Conservation (phyloP, 1,284 basidiomycete genomes). For the Rhodotorula sp. region DNA sequence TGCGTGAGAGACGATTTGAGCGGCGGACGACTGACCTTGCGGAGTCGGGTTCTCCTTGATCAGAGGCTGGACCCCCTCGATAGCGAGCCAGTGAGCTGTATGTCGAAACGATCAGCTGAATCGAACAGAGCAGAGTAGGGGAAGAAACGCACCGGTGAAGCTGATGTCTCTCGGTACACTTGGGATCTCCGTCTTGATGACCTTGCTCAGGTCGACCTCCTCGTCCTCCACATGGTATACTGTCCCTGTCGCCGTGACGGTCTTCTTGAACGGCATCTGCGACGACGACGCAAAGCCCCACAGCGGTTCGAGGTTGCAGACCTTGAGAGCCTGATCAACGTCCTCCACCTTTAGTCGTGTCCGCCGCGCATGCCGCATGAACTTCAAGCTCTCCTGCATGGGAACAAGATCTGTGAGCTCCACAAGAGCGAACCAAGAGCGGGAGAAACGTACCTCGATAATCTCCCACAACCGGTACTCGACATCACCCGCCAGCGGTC, state of each 20-base stretch:
- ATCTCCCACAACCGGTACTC: slow-evolving; percentile 95
- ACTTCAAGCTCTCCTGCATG: slow-evolving; percentile 83
- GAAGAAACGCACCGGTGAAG: slow-evolving; percentile 57
- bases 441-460: slow-evolving; percentile 62
- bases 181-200: slow-evolving; percentile 77
- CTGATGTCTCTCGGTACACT: slow-evolving; percentile 69
- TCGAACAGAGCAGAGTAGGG: no score
- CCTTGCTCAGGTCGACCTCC: slow-evolving; percentile 92
- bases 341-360: slow-evolving; percentile 83
- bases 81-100: slow-evolving; percentile 89
- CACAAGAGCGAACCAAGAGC: background rate
- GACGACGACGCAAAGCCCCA: slow-evolving; percentile 44
- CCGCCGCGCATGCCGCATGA: slow-evolving; percentile 90
- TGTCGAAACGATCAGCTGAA: no score
- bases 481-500: slow-evolving; percentile 87
- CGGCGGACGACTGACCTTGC: slow-evolving; percentile 35
- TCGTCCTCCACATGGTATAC: slow-evolving; percentile 95
- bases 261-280: slow-evolving; percentile 45
- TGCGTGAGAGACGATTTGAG: slow-evolving; percentile 1
- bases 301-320: slow-evolving; percentile 77
- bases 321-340: slow-evolving; percentile 88
- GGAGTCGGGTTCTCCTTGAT: slow-evolving; percentile 91
- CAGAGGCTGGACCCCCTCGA: slow-evolving; percentile 95
- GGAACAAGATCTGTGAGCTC: background rate
- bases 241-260: slow-evolving; percentile 48